Evolutionary conservation across 2,329 filamentous ascomycete species (phyloP), one percentile per base, ranked within the genome.

Genomic region (Neofusicoccum ribis): DNA sequence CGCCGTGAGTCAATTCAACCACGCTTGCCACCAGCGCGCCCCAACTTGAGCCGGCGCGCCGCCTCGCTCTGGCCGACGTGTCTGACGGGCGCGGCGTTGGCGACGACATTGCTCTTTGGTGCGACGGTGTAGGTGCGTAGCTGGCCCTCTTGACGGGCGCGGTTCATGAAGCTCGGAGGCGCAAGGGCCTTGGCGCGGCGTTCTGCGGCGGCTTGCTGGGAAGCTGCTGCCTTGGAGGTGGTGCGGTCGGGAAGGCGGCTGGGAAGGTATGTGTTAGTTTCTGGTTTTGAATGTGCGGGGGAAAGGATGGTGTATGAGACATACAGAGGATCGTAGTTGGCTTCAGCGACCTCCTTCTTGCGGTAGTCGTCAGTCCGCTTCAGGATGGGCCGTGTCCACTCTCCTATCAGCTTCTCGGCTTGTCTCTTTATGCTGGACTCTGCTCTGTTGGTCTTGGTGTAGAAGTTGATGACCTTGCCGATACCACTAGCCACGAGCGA

Each of bases 401-500:
- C 94, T 65, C 91, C 92, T 65, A 97, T 84, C n/a, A 98, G 83
- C 56, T 91, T 88, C 81, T 98, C 93, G 0, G 95, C 95, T 80
- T 93, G 92, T 70, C 94, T 89, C 83, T 97, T 97, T 83, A 99
- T 97, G 67, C 85, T 86, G 4, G 89, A 83, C 79, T 98, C 92
- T 0, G 93, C 91, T 70, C 92, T 90, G 81, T 93, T 96, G 82
- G 91, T 96, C 79, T 93, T 93, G 59, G 93, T 97, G 80, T 99
- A 99, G 81, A 97, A 99, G 68, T 96, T 87, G 61, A 97, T 90
- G 54, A 99, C 92, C 77, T 97, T 97, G 74, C 95, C 95, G 69
- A 99, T 95, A 20, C 94, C 93, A 71, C 92, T 96, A 69, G 93
- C 93, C 23, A 96, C 85, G 14, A 99, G 85, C 1, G 90, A 86